Percentiles rank a stretch among this genome's conserved stretches.
These are phyloP conservation scores for Xylaria sp. DNA, from an alignment of 2,329 filamentous ascomycete species.

Conservation along the genomic window DNA sequence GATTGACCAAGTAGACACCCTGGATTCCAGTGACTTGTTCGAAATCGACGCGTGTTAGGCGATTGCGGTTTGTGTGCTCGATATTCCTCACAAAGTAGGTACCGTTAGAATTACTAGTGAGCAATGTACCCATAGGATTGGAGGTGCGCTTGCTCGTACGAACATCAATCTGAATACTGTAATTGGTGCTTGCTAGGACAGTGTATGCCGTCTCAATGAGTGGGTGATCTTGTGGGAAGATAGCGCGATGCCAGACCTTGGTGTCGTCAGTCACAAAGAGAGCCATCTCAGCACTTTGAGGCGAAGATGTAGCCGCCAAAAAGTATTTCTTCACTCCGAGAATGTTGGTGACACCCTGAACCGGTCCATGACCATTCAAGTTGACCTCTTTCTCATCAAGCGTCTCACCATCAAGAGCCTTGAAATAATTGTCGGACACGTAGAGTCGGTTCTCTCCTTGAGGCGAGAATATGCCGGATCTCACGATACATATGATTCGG, in stretches of 20 bases:
- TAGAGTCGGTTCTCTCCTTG: conserved; percentile 80
- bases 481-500: conserved; percentile 82
- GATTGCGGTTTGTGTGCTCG: conserved; percentile 89
- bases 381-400: conserved; percentile 77
- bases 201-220: conserved; percentile 90
- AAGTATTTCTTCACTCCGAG: conserved; percentile 88
- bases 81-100: conserved; percentile 94
- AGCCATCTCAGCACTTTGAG: conserved; percentile 87
- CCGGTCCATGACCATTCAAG: conserved; percentile 76
- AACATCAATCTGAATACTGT: conserved; percentile 97
- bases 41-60: conserved; percentile 84
- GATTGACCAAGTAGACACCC: conserved; percentile 90
- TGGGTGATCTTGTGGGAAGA: conserved; percentile 85
- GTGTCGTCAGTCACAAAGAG: conserved; percentile 90
- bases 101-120: conserved; percentile 97
- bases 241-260: conserved; percentile 86
- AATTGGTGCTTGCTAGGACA: conserved; percentile 93
- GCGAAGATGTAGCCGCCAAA: conserved; percentile 81
- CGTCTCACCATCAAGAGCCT: conserved; percentile 58
- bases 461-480: conserved; percentile 75
- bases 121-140: conserved; percentile 83
- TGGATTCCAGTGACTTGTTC: conserved; percentile 93
- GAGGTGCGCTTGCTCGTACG: conserved; percentile 72
- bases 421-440: conserved; percentile 86
- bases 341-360: conserved; percentile 83